Percentiles rank a stretch among this genome's conserved stretches.
These are phyloP conservation scores for Russula sp. DNA, from an alignment of 768 basidiomycete genomes.

Conservation along the genomic window DNA sequence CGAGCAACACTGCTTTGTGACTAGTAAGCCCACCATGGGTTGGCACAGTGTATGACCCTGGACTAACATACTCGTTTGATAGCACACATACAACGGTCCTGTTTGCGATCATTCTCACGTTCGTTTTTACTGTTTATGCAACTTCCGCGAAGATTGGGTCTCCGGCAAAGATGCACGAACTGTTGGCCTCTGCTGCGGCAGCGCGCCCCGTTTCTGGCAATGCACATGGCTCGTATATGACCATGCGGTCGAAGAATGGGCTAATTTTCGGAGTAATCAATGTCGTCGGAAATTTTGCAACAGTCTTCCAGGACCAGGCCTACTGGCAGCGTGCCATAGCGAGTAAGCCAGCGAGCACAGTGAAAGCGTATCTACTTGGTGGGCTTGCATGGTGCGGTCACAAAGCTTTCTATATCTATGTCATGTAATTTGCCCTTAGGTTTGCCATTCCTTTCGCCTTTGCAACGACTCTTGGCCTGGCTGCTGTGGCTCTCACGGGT, in stretches of 20 bases:
- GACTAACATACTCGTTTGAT: constrained; percentile 13
- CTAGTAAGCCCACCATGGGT: constrained; percentile 51
- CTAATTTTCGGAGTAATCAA: constrained; percentile 78
- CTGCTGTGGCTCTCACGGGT: constrained; percentile 76
- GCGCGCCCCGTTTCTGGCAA: constrained; percentile 71
- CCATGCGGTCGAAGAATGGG: constrained; percentile 57
- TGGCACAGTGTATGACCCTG: not conserved
- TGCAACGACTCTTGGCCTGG: constrained; percentile 82
- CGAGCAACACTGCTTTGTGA: constrained; percentile 82
- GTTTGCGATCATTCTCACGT: constrained; percentile 78
- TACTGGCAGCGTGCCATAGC: constrained; percentile 96
- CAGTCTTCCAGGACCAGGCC: constrained; percentile 56
- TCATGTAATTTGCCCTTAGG: constrained; percentile 37
- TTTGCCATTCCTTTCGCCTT: constrained; percentile 86
- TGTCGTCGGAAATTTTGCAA: constrained; percentile 78
- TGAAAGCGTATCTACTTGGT: constrained; percentile 88
- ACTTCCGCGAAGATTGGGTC: constrained; percentile 79
- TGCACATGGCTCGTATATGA: constrained; percentile 74
- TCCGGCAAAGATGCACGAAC: constrained; percentile 70
- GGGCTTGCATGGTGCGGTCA: constrained; percentile 73
- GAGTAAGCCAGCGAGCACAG: constrained; percentile 74
- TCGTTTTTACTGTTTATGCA: constrained; percentile 77
- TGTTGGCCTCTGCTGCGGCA: constrained; percentile 59
- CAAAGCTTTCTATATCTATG: not conserved
- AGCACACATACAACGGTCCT: constrained; percentile 87